Evolutionary conservation across 2,329 filamentous ascomycete genomes (phyloP).

Genomic region (Amylocarpus encephaloides): DNA sequence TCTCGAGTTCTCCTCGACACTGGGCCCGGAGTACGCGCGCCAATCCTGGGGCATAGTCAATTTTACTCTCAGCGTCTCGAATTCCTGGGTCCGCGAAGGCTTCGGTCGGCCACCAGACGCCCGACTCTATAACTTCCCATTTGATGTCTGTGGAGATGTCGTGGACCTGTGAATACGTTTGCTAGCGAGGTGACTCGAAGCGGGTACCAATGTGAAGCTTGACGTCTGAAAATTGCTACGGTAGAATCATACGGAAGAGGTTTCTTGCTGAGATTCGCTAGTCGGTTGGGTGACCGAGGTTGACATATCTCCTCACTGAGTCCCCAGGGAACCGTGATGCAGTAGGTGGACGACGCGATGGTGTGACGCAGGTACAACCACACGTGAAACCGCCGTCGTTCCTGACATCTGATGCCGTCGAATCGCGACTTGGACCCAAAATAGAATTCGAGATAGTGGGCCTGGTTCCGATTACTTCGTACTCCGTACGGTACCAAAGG

Average conservation of each 20-base stretch:
- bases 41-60: too few relatives aligned
- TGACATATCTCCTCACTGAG: neutral
- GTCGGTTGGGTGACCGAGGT: neutral
- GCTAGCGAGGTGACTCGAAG: too few relatives aligned
- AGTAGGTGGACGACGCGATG: neutral
- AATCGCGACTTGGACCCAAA: neutral
- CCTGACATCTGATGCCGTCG: neutral
- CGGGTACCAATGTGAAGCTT: too few relatives aligned
- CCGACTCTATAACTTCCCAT: too few relatives aligned
- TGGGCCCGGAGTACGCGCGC: neutral
- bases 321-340: neutral
- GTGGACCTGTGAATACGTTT: too few relatives aligned
- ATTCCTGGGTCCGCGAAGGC: neutral
- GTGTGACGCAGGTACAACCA: slow-evolving; percentile 7
- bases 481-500: too few relatives aligned
- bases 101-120: neutral
- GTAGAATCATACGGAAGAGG: too few relatives aligned
- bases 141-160: too few relatives aligned
- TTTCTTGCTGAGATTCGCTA: too few relatives aligned
- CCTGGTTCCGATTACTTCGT: too few relatives aligned
- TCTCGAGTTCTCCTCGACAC: neutral
- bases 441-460: neutral
- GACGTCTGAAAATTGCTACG: too few relatives aligned
- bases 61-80: too few relatives aligned
- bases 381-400: slow-evolving; percentile 7